A percentile compares a stretch with the other conserved stretches of the same genome.
phyloP scores from a whole-genome alignment of 352 stramenopile species.

The Phytophthora pistaciae region DNA sequence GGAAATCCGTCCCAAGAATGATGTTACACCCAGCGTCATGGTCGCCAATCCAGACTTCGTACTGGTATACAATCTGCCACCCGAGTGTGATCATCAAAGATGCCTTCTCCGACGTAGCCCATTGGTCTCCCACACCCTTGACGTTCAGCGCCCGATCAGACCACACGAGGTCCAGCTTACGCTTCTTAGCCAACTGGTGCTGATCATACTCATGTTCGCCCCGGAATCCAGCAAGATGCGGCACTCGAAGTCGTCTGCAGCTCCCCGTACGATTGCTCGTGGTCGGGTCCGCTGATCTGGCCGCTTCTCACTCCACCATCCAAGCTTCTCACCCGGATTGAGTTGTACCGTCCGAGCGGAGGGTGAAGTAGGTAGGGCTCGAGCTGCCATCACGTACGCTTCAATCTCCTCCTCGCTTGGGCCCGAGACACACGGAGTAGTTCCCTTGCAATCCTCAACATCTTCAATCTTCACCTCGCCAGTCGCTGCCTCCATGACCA shows the following conservation, averaged over 20 bases:
- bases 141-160: not conserved
- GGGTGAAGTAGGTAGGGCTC: not conserved
- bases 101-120: not conserved
- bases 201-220: no score
- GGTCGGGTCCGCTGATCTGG: not conserved
- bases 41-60: not conserved
- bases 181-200: not conserved
- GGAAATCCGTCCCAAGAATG: not conserved
- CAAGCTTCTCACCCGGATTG: not conserved
- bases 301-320: not conserved
- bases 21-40: not conserved
- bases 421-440: not conserved
- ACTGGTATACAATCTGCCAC: not conserved
- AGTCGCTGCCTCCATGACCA: not conserved
- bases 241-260: no score
- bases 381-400: not conserved
- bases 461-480: not conserved
- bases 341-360: not conserved
- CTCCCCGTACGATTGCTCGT: no score
- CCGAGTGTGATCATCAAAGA: not conserved
- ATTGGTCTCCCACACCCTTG: not conserved
- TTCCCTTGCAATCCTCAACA: not conserved
- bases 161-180: not conserved
- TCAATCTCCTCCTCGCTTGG: not conserved
- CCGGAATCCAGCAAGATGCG: no score